A percentile compares a stretch with the other conserved stretches of the same genome.
Conservation (phyloP, 345 rosid genomes). For the Melaleuca quinquenervia region DNA sequence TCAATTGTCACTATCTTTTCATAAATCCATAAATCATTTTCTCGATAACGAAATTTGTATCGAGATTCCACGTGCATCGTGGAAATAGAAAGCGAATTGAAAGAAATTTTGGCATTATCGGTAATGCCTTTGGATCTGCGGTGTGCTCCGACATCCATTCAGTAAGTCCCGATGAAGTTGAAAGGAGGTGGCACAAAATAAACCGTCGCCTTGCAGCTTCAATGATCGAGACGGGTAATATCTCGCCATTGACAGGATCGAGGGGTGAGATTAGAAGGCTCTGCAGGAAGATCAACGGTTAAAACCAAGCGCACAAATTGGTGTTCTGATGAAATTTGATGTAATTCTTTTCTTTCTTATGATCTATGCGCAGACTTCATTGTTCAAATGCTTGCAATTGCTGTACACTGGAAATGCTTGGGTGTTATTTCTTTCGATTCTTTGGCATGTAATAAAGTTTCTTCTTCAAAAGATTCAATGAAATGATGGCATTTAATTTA, state of each 20-base stretch:
- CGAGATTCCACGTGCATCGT: neutral
- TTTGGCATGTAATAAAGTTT: neutral
- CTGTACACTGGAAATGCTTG: neutral
- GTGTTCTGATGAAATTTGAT: neutral
- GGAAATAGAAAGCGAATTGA: neutral
- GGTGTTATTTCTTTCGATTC: constrained; percentile 1
- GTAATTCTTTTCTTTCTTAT: neutral
- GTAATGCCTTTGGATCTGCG: neutral
- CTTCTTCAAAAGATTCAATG: neutral
- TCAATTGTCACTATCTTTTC: too few species aligned
- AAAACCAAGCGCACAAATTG: neutral
- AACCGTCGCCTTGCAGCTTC: constrained; percentile 32
- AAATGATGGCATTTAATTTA: neutral
- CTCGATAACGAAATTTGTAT: neutral
- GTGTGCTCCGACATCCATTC: neutral
- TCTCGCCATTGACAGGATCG: constrained; percentile 62
- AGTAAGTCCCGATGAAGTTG: neutral
- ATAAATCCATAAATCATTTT: too few species aligned
- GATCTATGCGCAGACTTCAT: neutral
- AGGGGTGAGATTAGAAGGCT: constrained; percentile 70
- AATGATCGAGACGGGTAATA: constrained; percentile 78
- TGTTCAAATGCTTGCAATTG: neutral
- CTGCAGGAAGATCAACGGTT: constrained; percentile 55
- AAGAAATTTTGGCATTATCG: neutral
- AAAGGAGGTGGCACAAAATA: neutral